These are phyloP conservation scores for Herpotrichia juniperi DNA, from an alignment of 2,329 filamentous ascomycete species.

Conservation along the genomic window DNA sequence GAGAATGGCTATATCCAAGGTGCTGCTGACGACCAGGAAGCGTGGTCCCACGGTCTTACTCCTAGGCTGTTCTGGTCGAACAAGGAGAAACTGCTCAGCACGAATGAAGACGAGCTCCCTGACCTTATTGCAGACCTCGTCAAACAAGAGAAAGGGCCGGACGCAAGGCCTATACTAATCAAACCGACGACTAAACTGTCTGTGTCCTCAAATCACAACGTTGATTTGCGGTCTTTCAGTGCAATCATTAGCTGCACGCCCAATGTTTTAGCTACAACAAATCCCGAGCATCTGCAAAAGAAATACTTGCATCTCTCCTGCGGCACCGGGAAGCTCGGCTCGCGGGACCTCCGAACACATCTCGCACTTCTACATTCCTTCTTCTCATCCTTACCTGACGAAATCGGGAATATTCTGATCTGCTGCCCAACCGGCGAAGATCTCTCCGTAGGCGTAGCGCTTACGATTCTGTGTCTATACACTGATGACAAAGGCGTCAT, in stretches of 20 bases:
- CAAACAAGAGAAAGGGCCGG: conserved; percentile 14
- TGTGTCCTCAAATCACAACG: conserved; percentile 47
- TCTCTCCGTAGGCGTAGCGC: conserved; percentile 75
- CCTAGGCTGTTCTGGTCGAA: conserved; percentile 81
- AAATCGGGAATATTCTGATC: conserved; percentile 49
- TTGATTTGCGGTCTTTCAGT: conserved; percentile 45
- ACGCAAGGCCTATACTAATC: conserved; percentile 45
- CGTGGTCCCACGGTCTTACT: conserved; percentile 84
- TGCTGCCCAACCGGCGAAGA: conserved; percentile 81
- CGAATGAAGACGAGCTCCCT: conserved; percentile 69
- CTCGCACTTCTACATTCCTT: conserved; percentile 69
- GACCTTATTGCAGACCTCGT: conserved; percentile 56
- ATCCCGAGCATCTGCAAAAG: conserved; percentile 31
- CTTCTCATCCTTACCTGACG: conserved; percentile 26
- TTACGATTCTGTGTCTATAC: conserved; percentile 77
- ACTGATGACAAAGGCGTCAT: conserved; percentile 67
- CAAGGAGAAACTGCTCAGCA: conserved; percentile 62
- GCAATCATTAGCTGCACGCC: conserved; percentile 53
- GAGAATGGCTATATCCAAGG: conserved; percentile 88
- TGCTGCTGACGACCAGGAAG: conserved; percentile 92
- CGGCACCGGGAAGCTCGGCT: conserved; percentile 76
- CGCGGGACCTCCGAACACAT: conserved; percentile 77
- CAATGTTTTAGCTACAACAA: conserved; percentile 40
- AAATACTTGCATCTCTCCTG: conserved; percentile 66
- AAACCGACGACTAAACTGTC: conserved; percentile 49